These are phyloP conservation scores for Pseudocercospora ulei DNA, from an alignment of 2,329 filamentous ascomycete genomes.

Conservation along the genomic window DNA sequence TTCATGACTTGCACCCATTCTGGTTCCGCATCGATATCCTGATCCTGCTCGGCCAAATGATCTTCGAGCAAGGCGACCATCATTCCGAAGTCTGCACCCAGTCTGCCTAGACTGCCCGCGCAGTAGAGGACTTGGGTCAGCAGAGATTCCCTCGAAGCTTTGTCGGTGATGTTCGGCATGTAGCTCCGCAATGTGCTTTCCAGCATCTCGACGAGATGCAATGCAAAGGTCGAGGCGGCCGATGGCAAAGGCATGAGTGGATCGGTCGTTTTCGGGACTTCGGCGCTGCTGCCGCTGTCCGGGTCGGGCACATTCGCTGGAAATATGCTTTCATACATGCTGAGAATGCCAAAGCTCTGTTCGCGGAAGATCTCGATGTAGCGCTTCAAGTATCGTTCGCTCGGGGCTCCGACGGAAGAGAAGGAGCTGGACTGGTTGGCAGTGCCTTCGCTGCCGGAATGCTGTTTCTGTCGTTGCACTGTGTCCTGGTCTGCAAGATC, in stretches of 20 bases:
- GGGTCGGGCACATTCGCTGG: conserved; percentile 46
- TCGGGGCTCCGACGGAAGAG: conserved; percentile 70
- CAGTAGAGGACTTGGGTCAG: conserved; percentile 90
- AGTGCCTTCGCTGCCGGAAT: conserved; percentile 22
- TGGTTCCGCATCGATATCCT: conserved; percentile 42
- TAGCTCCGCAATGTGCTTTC: conserved; percentile 66
- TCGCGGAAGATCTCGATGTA: conserved; percentile 97
- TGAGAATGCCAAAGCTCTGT: conserved; percentile 91
- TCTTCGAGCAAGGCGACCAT: conserved; percentile 59
- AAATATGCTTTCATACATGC: conserved; percentile 87
- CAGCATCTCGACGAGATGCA: conserved; percentile 72
- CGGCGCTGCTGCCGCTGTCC: conserved; percentile 3
- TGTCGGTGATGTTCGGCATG: conserved; percentile 71
- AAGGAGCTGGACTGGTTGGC: conserved; percentile 36
- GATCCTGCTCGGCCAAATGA: conserved; percentile 40
- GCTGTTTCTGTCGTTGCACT: conserved; percentile 35
- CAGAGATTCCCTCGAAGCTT: conserved; percentile 71
- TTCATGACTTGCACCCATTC: conserved; percentile 87
- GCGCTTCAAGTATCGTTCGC: conserved; percentile 83
- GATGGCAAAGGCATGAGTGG: conserved; percentile 54
- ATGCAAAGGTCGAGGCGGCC: conserved; percentile 70
- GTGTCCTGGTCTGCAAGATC: conserved; percentile 85
- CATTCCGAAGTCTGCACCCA: conserved; percentile 88
- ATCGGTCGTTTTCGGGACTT: conserved; percentile 21
- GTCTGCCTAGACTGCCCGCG: conserved; percentile 74